Evolutionary conservation across 1,284 basidiomycete species (phyloP).

Genomic region (Ustilago tritici): DNA sequence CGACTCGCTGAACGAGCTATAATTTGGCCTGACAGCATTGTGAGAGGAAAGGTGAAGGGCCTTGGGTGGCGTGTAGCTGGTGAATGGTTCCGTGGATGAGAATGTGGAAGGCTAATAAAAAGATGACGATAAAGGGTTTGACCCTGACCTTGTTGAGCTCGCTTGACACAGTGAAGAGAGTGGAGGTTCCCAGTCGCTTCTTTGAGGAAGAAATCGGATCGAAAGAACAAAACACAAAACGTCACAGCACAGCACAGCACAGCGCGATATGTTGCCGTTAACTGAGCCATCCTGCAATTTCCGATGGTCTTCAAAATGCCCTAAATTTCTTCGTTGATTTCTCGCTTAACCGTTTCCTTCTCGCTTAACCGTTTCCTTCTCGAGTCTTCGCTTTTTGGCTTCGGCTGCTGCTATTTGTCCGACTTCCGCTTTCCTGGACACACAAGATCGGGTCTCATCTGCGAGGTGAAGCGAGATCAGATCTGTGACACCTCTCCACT

Average conservation of each 20-base stretch:
- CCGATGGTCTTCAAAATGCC: constrained; percentile 7
- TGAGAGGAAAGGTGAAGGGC: neutral
- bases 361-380: constrained; percentile 25
- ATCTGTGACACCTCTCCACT: constrained; percentile 11
- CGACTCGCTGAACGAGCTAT: constrained; percentile 29
- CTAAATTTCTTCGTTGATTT: constrained; percentile 11
- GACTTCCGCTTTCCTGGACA: constrained; percentile 20
- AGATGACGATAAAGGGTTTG: neutral
- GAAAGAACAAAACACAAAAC: neutral
- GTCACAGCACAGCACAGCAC: constrained; percentile 19
- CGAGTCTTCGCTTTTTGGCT: constrained; percentile 3
- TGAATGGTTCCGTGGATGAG: neutral
- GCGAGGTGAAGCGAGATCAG: too few relatives aligned
- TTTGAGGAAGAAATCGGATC: constrained; percentile 13
- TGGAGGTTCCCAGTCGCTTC: constrained; percentile 14
- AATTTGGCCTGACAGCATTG: constrained; percentile 24
- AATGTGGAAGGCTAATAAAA: constrained; percentile 3
- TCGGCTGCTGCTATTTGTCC: neutral
- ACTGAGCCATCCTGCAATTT: constrained; percentile 10
- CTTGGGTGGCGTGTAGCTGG: neutral
- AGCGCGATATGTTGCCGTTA: neutral
- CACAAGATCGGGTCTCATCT: neutral
- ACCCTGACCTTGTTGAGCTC: neutral
- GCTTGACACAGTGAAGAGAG: too few relatives aligned
- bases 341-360: constrained; percentile 19